These are phyloP conservation scores for Plasmodium malariae DNA, from an alignment of 169 alveolate genomes.

Conservation along the genomic window DNA sequence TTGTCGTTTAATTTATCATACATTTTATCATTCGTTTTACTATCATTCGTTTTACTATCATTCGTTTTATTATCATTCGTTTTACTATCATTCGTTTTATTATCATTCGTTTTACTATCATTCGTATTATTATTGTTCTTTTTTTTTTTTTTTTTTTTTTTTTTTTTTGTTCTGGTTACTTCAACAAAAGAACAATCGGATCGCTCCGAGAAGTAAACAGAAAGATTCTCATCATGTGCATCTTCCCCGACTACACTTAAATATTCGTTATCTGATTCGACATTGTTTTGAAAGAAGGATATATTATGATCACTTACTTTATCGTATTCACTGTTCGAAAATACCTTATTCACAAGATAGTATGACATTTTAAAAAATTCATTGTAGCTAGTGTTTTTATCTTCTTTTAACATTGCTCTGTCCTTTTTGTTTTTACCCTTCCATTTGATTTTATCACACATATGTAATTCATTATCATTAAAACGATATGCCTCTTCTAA, in stretches of 20 bases:
- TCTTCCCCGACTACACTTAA: background rate
- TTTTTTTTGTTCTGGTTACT: background rate
- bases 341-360: background rate
- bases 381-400: background rate
- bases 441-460: background rate
- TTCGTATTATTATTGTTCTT: too few relatives aligned
- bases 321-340: constrained; percentile 4
- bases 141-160: background rate
- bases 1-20: too few relatives aligned
- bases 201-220: background rate
- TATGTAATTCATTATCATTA: background rate
- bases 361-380: background rate
- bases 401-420: too few relatives aligned
- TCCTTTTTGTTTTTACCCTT: background rate
- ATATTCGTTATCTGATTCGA: background rate
- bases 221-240: background rate
- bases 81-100: too few relatives aligned
- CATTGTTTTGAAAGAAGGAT: background rate
- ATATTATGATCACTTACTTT: background rate
- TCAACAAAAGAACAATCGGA: background rate
- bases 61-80: too few relatives aligned
- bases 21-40: too few relatives aligned
- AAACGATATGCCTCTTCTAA: background rate
- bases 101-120: too few relatives aligned
- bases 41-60: too few relatives aligned